Conservation (phyloP, 805 yeast species). For the Sugiyamaella qingdaonensis region DNA sequence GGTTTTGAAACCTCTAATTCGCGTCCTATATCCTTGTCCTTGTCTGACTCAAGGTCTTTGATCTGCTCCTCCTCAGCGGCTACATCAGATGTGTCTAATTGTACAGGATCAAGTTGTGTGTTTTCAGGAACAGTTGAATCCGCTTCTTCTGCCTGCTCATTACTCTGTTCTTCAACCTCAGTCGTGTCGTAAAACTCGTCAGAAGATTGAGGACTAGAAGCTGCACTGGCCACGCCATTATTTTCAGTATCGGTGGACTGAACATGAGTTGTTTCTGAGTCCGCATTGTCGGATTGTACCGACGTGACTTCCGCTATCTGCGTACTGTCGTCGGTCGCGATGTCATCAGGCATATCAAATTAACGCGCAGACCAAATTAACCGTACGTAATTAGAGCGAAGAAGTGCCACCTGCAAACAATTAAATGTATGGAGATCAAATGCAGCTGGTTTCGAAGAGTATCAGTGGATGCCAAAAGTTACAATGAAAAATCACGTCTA, state of each 20-base stretch:
- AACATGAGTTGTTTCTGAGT: background rate
- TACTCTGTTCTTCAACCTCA: background rate
- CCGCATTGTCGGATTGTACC: background rate
- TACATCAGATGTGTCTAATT: background rate
- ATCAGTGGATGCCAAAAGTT: too few relatives aligned
- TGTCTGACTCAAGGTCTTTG: too few relatives aligned
- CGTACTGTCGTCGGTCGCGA: background rate
- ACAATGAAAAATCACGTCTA: background rate
- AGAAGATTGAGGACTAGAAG: background rate
- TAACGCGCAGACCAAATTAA: too few relatives aligned
- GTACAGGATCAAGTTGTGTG: background rate
- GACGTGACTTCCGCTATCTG: background rate
- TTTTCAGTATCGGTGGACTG: background rate
- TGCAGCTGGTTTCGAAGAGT: too few relatives aligned
- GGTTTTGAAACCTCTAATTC: too few relatives aligned
- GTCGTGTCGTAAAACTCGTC: slow-evolving; percentile 3
- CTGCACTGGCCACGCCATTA: background rate
- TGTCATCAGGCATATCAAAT: background rate
- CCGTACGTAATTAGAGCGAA: too few relatives aligned
- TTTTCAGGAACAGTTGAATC: background rate
- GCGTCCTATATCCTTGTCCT: too few relatives aligned
- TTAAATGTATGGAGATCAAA: too few relatives aligned
- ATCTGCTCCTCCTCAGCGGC: background rate
- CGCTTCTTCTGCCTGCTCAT: background rate
- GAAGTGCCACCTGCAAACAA: too few relatives aligned